phyloP scores from a whole-genome alignment of 2,329 filamentous ascomycete genomes.

The Microascus cirrosus region DNA sequence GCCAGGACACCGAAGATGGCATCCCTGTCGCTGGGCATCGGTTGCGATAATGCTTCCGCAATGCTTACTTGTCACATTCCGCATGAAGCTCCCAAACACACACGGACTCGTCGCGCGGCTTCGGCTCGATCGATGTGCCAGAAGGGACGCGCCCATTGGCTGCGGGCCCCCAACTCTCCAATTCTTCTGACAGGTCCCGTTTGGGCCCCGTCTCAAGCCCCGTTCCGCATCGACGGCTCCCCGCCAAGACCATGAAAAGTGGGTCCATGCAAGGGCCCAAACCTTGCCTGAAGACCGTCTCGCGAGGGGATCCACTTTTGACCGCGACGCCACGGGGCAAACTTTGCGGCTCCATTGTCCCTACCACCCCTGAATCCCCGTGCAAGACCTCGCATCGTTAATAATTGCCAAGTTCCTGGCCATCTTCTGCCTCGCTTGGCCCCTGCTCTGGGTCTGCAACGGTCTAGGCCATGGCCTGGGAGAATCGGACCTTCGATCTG shows the following conservation, averaged over 20 bases:
- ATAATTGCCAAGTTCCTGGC: neutral
- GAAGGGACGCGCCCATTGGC: conserved; percentile 5
- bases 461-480: neutral
- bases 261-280: neutral
- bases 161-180: neutral
- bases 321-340: neutral
- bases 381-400: neutral
- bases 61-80: neutral
- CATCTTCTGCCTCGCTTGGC: neutral
- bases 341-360: neutral
- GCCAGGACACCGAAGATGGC: neutral
- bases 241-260: neutral
- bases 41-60: neutral
- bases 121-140: neutral
- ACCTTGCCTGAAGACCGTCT: neutral
- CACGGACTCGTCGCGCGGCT: neutral
- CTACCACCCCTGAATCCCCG: neutral
- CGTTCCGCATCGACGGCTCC: neutral
- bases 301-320: neutral
- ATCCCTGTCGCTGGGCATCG: neutral
- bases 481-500: neutral
- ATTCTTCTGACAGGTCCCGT: conserved; percentile 15
- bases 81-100: neutral
- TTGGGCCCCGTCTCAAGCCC: conserved; percentile 17
- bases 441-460: neutral